Conservation (phyloP, 768 basidiomycete genomes). For the Gelatoporia subvermispora region DNA sequence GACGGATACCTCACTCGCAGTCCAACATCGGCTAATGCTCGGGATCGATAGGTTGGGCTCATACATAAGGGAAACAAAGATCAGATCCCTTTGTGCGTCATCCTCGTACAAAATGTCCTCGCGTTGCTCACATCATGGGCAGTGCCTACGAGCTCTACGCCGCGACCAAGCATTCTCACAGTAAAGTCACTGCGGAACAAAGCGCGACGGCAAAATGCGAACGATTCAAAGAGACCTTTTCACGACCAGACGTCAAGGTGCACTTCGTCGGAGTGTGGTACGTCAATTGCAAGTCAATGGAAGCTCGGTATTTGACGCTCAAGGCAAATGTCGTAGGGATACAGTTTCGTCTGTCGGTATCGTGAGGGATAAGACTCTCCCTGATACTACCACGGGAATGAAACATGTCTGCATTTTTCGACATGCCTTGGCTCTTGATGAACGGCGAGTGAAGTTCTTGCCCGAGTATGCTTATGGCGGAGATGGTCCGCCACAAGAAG, state of each 20-base stretch:
- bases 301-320: not conserved
- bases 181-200: no score
- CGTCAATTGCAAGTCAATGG: not conserved
- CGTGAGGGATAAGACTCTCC: conserved; percentile 9
- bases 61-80: conserved; percentile 26
- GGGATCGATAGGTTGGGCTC: conserved; percentile 31
- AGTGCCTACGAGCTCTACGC: conserved; percentile 16
- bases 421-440: conserved; percentile 25
- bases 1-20: no score
- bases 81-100: conserved; percentile 26
- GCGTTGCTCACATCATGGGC: not conserved
- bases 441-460: conserved; percentile 22
- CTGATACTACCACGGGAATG: not conserved
- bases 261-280: conserved; percentile 34
- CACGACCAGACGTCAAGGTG: conserved; percentile 16
- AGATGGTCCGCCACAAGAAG: not conserved
- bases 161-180: not conserved
- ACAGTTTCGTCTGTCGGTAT: conserved; percentile 20
- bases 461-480: conserved; percentile 18
- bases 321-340: conserved; percentile 9
- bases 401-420: conserved; percentile 21
- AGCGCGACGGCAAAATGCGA: no score
- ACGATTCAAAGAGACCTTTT: conserved; percentile 26
- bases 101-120: not conserved
- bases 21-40: no score